A percentile compares a stretch with the other conserved stretches of the same genome.
These are phyloP conservation scores for Aphanomyces astaci DNA, from an alignment of 352 stramenopile species.

Conservation along the genomic window DNA sequence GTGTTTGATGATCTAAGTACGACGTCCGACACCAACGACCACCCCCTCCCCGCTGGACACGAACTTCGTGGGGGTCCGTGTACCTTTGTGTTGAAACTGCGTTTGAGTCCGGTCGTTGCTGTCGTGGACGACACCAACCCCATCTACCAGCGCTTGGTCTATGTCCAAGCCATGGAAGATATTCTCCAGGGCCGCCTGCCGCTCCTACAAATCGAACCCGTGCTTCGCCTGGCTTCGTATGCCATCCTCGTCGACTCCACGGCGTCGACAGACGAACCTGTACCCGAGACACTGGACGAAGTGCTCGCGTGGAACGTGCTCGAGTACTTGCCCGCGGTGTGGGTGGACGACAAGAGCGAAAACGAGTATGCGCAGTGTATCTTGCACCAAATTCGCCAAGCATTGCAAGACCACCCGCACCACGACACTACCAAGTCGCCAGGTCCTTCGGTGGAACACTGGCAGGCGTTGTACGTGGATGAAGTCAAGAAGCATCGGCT, in stretches of 20 bases:
- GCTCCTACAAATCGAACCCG: slow-evolving; percentile 64
- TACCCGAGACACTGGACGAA: slow-evolving; percentile 31
- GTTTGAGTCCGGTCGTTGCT: slow-evolving; percentile 66
- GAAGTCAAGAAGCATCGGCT: slow-evolving; percentile 67
- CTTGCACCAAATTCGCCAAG: slow-evolving; percentile 30
- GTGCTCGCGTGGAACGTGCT: slow-evolving; percentile 61
- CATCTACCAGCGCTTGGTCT: slow-evolving; percentile 76
- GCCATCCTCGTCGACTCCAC: slow-evolving; percentile 71
- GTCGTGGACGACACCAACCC: slow-evolving; percentile 76
- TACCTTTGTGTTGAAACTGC: slow-evolving; percentile 91
- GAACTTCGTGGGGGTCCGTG: too few species aligned
- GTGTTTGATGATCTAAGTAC: slow-evolving; percentile 32
- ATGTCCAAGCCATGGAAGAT: slow-evolving; percentile 89
- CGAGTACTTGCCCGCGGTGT: slow-evolving; percentile 81
- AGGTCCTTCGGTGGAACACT: slow-evolving; percentile 33
- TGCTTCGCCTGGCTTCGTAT: slow-evolving; percentile 66
- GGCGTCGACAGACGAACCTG: slow-evolving; percentile 29
- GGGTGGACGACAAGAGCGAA: slow-evolving; percentile 56
- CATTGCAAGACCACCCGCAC: slow-evolving; percentile 36
- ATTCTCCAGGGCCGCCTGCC: slow-evolving; percentile 84
- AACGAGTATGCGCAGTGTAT: slow-evolving; percentile 75
- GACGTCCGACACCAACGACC: too few species aligned
- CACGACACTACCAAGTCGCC: slow-evolving; percentile 32
- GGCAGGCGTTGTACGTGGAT: slow-evolving; percentile 83
- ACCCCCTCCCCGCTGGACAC: too few species aligned